Evolutionary conservation across 2,329 filamentous ascomycete genomes (phyloP).

Genomic region (Venturia aucupariae): DNA sequence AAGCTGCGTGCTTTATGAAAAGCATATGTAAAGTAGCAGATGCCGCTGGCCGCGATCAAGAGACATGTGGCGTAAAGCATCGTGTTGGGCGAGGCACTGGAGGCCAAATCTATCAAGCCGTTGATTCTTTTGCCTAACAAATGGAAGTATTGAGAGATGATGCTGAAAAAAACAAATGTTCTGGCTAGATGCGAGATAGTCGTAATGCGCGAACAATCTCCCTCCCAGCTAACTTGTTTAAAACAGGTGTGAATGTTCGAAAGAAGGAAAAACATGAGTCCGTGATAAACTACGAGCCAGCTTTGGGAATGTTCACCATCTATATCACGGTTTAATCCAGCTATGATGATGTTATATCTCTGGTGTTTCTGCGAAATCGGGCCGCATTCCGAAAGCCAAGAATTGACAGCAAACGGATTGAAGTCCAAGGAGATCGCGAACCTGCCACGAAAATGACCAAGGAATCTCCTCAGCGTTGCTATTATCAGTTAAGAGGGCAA

Average conservation of each 20-base stretch:
- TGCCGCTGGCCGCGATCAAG: background rate
- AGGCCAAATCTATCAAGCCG: background rate
- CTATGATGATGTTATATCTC: background rate
- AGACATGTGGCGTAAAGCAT: background rate
- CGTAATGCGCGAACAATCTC: background rate
- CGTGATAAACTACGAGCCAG: background rate
- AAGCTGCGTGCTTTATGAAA: background rate
- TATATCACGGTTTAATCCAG: background rate
- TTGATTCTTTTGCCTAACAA: background rate
- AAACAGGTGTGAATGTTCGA: background rate
- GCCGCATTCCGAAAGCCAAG: background rate
- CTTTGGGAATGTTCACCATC: background rate
- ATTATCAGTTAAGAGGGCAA: too few relatives aligned
- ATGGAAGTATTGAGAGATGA: background rate
- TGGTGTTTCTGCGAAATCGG: background rate
- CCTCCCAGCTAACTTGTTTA: background rate
- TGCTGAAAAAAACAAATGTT: background rate
- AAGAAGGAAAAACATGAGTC: background rate
- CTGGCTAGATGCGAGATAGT: background rate
- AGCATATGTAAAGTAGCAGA: background rate
- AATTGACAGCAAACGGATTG: background rate
- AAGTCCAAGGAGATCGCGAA: background rate
- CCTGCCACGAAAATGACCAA: background rate
- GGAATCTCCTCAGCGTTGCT: too few relatives aligned
- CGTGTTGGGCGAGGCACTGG: background rate